phyloP scores from a whole-genome alignment of 2,329 filamentous ascomycete genomes.

The Phialophora expanda region DNA sequence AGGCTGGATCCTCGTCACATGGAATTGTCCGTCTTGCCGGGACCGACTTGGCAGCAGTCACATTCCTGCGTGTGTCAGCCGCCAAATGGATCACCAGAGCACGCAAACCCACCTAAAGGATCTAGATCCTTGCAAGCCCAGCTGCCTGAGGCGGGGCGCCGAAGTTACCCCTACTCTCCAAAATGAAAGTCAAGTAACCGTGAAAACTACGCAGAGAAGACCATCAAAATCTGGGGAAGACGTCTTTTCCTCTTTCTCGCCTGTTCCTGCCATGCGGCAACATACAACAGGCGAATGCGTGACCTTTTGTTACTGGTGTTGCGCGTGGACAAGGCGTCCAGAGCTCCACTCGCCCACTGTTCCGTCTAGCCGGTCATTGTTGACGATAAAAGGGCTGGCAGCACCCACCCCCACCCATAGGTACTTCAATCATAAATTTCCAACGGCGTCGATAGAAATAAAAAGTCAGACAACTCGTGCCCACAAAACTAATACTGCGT shows the following conservation, averaged over 20 bases:
- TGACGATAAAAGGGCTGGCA: not conserved
- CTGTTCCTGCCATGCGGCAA: not conserved
- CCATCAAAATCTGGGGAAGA: not conserved
- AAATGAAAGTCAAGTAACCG: not conserved
- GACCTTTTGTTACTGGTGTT: not conserved
- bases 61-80: not conserved
- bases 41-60: not conserved
- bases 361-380: not conserved
- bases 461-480: not conserved
- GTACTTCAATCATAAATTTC: not conserved
- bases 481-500: slow-evolving; percentile 9
- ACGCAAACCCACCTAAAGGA: not conserved
- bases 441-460: not conserved
- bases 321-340: not conserved
- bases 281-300: not conserved
- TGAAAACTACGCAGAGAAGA: not conserved
- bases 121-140: not conserved
- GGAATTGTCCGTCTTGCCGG: not conserved
- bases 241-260: not conserved
- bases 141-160: not conserved
- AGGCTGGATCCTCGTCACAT: not conserved
- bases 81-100: not conserved
- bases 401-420: no score
- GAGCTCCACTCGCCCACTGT: not conserved
- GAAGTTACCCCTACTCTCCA: not conserved